Evolutionary conservation across 83 land plant species (phyloP), one percentile per base, ranked within the genome.

Genomic region (Larix sibirica): DNA sequence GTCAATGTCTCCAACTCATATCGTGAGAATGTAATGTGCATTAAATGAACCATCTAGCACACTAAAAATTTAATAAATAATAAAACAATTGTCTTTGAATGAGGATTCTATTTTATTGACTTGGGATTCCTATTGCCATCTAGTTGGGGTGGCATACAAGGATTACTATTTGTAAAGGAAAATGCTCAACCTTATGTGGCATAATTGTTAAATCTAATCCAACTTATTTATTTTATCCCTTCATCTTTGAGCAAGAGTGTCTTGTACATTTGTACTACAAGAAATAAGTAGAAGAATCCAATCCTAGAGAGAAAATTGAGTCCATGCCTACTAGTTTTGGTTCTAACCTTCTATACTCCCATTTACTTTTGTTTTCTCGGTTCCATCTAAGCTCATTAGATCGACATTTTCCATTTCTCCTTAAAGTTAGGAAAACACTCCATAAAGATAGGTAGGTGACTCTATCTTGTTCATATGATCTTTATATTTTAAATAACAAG

Each of bases 11-110:
- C 85, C 85, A 31, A 83, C 85, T 79, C 75, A 79, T 5, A 79
- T 20, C n/a, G n/a, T n/a, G n/a, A n/a, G n/a, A n/a, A n/a, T n/a
- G n/a, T n/a, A n/a, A n/a, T n/a, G n/a, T n/a, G 85, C 85, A 79
- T 83, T 81, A 65, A 83, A 83, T 9, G 74, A 83, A 50, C 85
- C 85, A 79, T 83, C 85, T 64, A 83, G 47, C 36, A 83, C 81
- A 33, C 85, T 81, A 31, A 65, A 59, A 61, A 83, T 80, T 64
- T 31, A 10, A 58, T 83, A 62, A 2, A 81, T 81, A 1, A 83
- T 60, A 79, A 83, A 83, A 54, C 71, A 40, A 79, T 42, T 36
- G 54, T 63, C 66, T 3, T 44, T 61, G 17, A 31, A 4, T 59
- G 81, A 28, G 28, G 71, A 47, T 17, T 66, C 62, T 40, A 3